These are phyloP conservation scores for Linaria vulgaris DNA, from an alignment of 257 asterid species.

Conservation along the genomic window DNA sequence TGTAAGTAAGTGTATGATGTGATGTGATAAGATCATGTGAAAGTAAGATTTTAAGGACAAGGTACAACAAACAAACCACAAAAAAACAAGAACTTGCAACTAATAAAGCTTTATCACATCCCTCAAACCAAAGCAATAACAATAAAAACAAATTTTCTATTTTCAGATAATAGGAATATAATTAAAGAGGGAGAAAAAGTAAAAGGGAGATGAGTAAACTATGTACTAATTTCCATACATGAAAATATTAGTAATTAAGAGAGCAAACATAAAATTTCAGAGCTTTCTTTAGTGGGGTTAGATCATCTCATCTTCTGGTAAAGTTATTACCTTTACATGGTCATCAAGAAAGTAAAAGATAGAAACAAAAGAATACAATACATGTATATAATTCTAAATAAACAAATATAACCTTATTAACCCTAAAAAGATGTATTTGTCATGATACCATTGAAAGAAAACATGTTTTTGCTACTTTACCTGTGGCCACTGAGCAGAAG, in stretches of 20 bases:
- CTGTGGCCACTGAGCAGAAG: slow-evolving; percentile 99
- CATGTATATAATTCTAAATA: not conserved
- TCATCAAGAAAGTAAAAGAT: slow-evolving; percentile 11
- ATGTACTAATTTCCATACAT: not conserved
- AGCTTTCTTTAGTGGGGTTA: slow-evolving; percentile 41
- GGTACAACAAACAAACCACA: slow-evolving; percentile 32
- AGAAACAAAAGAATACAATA: slow-evolving; percentile 8
- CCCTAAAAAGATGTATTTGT: slow-evolving; percentile 26
- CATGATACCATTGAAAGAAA: slow-evolving; percentile 37
- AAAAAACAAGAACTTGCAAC: slow-evolving; percentile 15
- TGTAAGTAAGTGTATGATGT: too few species aligned
- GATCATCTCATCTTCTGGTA: slow-evolving; percentile 32
- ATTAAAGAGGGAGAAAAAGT: slow-evolving; percentile 15
- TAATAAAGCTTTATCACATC: too few species aligned
- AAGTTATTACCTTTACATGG: slow-evolving; percentile 31
- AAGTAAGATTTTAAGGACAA: slow-evolving; percentile 17
- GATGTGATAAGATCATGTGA: too few species aligned
- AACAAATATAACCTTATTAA: slow-evolving; percentile 41
- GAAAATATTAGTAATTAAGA: slow-evolving; percentile 17
- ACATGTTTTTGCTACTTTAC: slow-evolving; percentile 49
- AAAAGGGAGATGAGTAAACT: not conserved
- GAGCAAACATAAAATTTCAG: slow-evolving; percentile 26
- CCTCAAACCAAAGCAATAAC: too few species aligned
- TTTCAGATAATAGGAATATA: too few species aligned
- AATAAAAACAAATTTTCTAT: too few species aligned